These are phyloP conservation scores for Psilocybe mexicana DNA, from an alignment of 1,284 basidiomycete species.

Conservation along the genomic window DNA sequence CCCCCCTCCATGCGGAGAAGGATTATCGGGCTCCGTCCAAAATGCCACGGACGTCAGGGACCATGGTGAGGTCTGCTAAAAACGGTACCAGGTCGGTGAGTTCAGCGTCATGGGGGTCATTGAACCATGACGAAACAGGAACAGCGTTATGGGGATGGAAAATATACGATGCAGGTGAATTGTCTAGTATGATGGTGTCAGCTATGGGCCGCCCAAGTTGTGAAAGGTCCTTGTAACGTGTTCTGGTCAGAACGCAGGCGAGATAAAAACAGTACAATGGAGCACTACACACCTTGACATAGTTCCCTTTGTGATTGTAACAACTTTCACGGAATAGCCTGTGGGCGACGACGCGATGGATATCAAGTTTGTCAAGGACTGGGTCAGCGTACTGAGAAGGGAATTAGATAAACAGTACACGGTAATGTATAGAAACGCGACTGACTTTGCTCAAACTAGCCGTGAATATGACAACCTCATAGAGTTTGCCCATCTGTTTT, in stretches of 20 bases:
- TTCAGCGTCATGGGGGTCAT: conserved; percentile 97
- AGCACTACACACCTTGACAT: conserved; percentile 79
- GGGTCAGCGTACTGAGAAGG: conserved; percentile 89
- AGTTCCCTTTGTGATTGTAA: conserved; percentile 99
- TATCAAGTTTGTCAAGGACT: conserved; percentile 95
- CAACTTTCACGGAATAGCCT: conserved; percentile 97
- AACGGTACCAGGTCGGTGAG: conserved; percentile 94
- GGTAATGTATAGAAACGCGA: conserved; percentile 1
- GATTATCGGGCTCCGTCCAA: conserved; percentile 75
- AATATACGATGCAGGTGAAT: conserved; percentile 98
- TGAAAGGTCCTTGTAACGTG: conserved; percentile 77
- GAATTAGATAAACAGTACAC: conserved; percentile 10
- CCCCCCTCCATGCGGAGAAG: neutral
- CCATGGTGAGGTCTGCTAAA: conserved; percentile 82
- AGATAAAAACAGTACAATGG: neutral
- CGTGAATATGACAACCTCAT: conserved; percentile 98
- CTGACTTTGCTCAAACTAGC: conserved; percentile 94
- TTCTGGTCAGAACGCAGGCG: conserved; percentile 3
- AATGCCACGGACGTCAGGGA: conserved; percentile 91
- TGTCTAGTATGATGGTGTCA: conserved; percentile 97
- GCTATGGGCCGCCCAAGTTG: conserved; percentile 92
- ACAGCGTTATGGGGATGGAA: conserved; percentile 99
- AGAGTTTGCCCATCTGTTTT: conserved; percentile 95
- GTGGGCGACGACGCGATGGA: conserved; percentile 89
- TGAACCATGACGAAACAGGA: conserved; percentile 99